Evolutionary conservation across 78 protist species (phyloP).

Genomic region (Cyanophora paradoxa): DNA sequence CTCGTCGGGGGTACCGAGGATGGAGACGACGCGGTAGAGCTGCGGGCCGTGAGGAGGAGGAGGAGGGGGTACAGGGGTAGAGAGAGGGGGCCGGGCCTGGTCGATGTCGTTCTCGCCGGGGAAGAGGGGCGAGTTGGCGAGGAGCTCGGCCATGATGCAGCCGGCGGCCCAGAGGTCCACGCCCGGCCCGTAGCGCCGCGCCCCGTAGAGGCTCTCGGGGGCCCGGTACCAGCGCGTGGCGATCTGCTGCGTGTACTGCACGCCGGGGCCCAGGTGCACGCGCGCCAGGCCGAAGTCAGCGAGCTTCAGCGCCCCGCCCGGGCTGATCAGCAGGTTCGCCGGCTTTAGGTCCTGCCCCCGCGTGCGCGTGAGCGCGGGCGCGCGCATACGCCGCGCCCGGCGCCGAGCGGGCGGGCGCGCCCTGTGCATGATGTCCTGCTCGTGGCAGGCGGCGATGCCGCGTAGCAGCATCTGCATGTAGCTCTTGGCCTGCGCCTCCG

Average conservation of each 20-base stretch:
- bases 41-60: too few relatives aligned
- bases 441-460: not conserved
- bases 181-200: slow-evolving; percentile 61
- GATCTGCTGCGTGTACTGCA: slow-evolving; percentile 44
- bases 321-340: slow-evolving; percentile 54
- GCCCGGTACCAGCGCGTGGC: slow-evolving; percentile 68
- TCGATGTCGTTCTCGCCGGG: not conserved
- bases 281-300: slow-evolving; percentile 82
- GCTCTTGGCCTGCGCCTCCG: not conserved
- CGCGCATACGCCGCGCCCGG: too few relatives aligned
- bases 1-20: slow-evolving; percentile 20
- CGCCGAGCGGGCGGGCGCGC: too few relatives aligned
- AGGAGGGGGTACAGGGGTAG: too few relatives aligned
- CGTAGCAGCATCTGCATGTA: not conserved
- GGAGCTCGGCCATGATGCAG: slow-evolving; percentile 68
- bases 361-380: not conserved
- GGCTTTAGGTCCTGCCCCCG: slow-evolving; percentile 64
- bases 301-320: slow-evolving; percentile 41
- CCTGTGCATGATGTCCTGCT: not conserved
- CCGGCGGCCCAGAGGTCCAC: slow-evolving; percentile 80
- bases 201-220: slow-evolving; percentile 77
- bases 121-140: slow-evolving; percentile 45
- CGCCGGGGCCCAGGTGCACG: slow-evolving; percentile 47
- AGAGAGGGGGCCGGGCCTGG: too few relatives aligned
- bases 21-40: not conserved